A percentile compares a stretch with the other conserved stretches of the same genome.
Conservation (phyloP, 1,139 yeast genomes). For the Debaryomyces robertsiae region DNA sequence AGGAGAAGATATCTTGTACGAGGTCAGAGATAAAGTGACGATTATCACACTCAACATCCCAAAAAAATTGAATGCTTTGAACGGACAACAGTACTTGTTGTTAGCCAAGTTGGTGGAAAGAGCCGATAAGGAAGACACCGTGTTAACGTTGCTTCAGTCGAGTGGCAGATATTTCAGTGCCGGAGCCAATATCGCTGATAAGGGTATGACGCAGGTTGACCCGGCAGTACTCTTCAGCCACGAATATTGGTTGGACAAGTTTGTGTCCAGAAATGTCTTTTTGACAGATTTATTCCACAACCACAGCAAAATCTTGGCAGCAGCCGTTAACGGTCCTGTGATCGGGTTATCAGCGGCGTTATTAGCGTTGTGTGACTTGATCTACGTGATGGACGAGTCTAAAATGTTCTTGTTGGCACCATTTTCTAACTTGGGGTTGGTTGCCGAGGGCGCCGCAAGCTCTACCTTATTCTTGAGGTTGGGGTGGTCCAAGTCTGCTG, state of each 20-base stretch:
- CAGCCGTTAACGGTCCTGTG: conserved; percentile 86
- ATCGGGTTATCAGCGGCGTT: conserved; percentile 79
- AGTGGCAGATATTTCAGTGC: conserved; percentile 82
- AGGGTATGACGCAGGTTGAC: conserved; percentile 24
- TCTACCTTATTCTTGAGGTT: conserved; percentile 68
- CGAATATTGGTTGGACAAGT: conserved; percentile 59
- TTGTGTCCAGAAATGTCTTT: conserved; percentile 70
- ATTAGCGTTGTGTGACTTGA: conserved; percentile 73
- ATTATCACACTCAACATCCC: conserved; percentile 73
- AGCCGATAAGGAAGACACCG: conserved; percentile 67
- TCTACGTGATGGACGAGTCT: conserved; percentile 63
- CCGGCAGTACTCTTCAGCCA: conserved; percentile 39
- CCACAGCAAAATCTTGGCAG: conserved; percentile 72
- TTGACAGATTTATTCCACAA: conserved; percentile 69
- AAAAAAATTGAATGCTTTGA: conserved; percentile 64
- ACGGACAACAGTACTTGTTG: conserved; percentile 63
- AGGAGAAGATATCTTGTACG: conserved; percentile 45
- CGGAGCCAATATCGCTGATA: conserved; percentile 70
- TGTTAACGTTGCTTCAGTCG: conserved; percentile 67
- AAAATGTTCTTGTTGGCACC: conserved; percentile 70
- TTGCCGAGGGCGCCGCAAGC: conserved; percentile 80
- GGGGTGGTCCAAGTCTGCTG: conserved; percentile 74
- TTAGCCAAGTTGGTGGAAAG: conserved; percentile 61
- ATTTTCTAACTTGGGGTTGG: conserved; percentile 80
- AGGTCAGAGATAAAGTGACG: conserved; percentile 56